A percentile compares a stretch with the other conserved stretches of the same genome.
These are phyloP conservation scores for Betula pendula DNA, from an alignment of 306 rosid species.

Conservation along the genomic window DNA sequence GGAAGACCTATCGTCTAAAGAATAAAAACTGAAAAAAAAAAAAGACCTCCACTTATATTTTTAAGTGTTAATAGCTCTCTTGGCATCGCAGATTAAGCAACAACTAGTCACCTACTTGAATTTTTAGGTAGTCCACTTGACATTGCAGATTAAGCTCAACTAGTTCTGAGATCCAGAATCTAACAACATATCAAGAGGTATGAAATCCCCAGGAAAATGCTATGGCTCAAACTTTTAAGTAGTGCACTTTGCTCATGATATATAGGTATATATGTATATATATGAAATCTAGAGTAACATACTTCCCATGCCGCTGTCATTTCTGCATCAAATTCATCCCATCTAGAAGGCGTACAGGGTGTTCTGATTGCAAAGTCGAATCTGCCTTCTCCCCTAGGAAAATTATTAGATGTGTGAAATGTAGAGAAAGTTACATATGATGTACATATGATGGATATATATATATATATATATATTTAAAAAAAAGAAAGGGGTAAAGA, in stretches of 20 bases:
- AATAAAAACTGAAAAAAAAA: not conserved
- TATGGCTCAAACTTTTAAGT: not conserved
- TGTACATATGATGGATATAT: too few relatives aligned
- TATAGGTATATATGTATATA: too few relatives aligned
- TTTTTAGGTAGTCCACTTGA: not conserved
- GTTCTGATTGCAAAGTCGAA: conserved; percentile 91
- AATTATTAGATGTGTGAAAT: conserved; percentile 19
- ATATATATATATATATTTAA: too few relatives aligned
- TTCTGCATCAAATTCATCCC: conserved; percentile 92
- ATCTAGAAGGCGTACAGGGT: conserved; percentile 84
- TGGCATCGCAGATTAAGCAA: not conserved
- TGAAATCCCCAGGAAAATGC: not conserved
- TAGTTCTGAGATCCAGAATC: not conserved
- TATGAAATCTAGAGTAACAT: conserved; percentile 32
- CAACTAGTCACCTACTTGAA: not conserved
- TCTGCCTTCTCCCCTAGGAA: conserved; percentile 68
- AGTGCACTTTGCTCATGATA: too few relatives aligned
- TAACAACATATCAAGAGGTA: not conserved
- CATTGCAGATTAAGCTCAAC: not conserved
- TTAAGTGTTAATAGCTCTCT: not conserved
- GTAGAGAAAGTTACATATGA: not conserved
- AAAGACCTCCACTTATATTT: not conserved
- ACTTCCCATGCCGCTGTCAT: conserved; percentile 95
- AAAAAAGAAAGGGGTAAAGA: not conserved
- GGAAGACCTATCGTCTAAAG: not conserved